A percentile compares a stretch with the other conserved stretches of the same genome.
These are phyloP conservation scores for Phytophthora sansomeana DNA, from an alignment of 352 stramenopile genomes.

Conservation along the genomic window DNA sequence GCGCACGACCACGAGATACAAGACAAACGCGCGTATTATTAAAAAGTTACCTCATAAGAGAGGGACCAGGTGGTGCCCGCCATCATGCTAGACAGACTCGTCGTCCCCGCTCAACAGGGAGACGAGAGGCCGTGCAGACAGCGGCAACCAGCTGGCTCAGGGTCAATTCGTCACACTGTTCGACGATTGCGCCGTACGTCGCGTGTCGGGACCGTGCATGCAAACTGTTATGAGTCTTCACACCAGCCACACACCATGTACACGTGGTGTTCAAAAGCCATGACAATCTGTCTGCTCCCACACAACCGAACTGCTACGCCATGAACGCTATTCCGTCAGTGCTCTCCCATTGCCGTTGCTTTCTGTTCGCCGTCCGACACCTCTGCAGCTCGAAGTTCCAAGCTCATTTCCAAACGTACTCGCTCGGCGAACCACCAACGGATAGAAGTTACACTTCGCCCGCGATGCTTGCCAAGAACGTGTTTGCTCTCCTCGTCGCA, in stretches of 20 bases:
- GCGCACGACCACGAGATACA: too few species aligned
- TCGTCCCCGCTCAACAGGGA: not conserved
- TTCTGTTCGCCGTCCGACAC: not conserved
- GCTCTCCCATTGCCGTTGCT: not conserved
- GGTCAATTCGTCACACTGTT: too few species aligned
- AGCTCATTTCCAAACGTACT: not conserved
- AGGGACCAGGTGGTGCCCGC: not conserved
- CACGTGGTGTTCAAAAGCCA: not conserved
- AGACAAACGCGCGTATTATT: not conserved
- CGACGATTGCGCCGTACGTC: too few species aligned
- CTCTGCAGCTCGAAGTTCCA: not conserved
- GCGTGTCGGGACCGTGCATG: not conserved
- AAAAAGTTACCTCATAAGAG: not conserved
- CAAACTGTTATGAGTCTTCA: not conserved
- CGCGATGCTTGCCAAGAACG: not conserved
- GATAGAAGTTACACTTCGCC: not conserved
- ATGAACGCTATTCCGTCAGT: not conserved
- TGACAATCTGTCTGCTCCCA: not conserved
- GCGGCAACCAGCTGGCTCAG: too few species aligned
- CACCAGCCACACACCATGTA: not conserved
- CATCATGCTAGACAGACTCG: not conserved
- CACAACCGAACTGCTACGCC: not conserved
- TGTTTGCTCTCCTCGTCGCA: not conserved
- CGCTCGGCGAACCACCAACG: not conserved
- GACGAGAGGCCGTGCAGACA: not conserved